A percentile compares a stretch with the other conserved stretches of the same genome.
phyloP scores from a whole-genome alignment of 768 basidiomycete genomes.

The Boletus subcaerulescens region DNA sequence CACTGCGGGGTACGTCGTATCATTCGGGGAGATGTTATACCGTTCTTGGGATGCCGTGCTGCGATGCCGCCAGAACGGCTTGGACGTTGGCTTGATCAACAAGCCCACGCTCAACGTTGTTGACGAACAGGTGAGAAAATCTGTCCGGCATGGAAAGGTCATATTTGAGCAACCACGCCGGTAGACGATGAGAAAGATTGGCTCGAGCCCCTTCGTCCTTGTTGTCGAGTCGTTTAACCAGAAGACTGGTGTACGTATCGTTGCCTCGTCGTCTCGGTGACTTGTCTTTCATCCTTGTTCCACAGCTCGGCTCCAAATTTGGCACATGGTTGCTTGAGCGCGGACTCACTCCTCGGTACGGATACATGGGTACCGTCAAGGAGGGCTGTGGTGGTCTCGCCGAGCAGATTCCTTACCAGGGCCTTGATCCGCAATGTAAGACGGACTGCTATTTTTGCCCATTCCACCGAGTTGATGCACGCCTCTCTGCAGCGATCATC shows the following conservation, averaged over 20 bases:
- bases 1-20: slow-evolving; percentile 76
- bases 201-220: slow-evolving; percentile 72
- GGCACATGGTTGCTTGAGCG: slow-evolving; percentile 88
- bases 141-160: neutral
- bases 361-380: slow-evolving; percentile 76
- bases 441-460: slow-evolving; percentile 3
- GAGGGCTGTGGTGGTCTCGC: slow-evolving; percentile 75
- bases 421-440: slow-evolving; percentile 75
- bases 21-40: slow-evolving; percentile 87
- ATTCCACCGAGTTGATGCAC: neutral
- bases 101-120: slow-evolving; percentile 81
- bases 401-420: slow-evolving; percentile 83
- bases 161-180: neutral
- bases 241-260: slow-evolving; percentile 70
- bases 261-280: neutral
- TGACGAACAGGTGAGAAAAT: slow-evolving; percentile 63
- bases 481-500: slow-evolving; percentile 39
- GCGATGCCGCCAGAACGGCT: slow-evolving; percentile 62
- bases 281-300: neutral
- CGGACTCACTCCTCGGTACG: slow-evolving; percentile 73
- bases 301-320: slow-evolving; percentile 71
- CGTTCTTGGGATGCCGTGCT: slow-evolving; percentile 81
- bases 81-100: slow-evolving; percentile 85
- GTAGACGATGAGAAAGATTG: slow-evolving; percentile 66
- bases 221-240: slow-evolving; percentile 85